A percentile compares a stretch with the other conserved stretches of the same genome.
Conservation (phyloP, 2,329 filamentous ascomycete species). For the Torrubiella hemipterigena region DNA sequence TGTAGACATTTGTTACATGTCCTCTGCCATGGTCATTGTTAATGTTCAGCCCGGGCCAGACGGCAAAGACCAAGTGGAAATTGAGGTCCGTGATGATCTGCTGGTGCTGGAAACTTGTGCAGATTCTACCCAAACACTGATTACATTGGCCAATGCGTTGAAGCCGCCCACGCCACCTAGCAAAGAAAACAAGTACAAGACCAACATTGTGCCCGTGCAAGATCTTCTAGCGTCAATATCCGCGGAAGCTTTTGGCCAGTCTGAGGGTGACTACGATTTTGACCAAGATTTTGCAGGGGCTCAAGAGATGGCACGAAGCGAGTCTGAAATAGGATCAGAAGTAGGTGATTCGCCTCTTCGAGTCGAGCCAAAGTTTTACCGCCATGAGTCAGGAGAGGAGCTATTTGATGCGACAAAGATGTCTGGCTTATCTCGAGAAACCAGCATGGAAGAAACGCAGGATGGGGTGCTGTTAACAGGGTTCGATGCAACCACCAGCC, state of each 20-base stretch:
- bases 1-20: slow-evolving; percentile 78
- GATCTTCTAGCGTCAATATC: slow-evolving; percentile 86
- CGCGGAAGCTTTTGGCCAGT: slow-evolving; percentile 63
- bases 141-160: slow-evolving; percentile 66
- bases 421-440: slow-evolving; percentile 15
- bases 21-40: slow-evolving; percentile 60
- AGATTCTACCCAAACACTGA: slow-evolving; percentile 89
- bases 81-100: slow-evolving; percentile 76
- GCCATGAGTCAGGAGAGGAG: slow-evolving; percentile 30
- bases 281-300: slow-evolving; percentile 50
- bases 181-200: slow-evolving; percentile 75
- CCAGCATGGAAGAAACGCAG: slow-evolving; percentile 21
- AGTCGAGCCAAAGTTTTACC: slow-evolving; percentile 35
- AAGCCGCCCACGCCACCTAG: slow-evolving; percentile 74
- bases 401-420: slow-evolving; percentile 34
- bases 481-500: slow-evolving; percentile 14
- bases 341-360: slow-evolving; percentile 22
- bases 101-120: slow-evolving; percentile 90
- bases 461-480: slow-evolving; percentile 23
- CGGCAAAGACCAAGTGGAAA: slow-evolving; percentile 55
- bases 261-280: slow-evolving; percentile 49
- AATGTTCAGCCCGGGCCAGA: slow-evolving; percentile 42
- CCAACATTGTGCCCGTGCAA: slow-evolving; percentile 72
- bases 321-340: slow-evolving; percentile 18
- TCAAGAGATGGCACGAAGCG: slow-evolving; percentile 31